Evolutionary conservation across 2,329 filamentous ascomycete species (phyloP).

Genomic region (Aspergillus ibericus): DNA sequence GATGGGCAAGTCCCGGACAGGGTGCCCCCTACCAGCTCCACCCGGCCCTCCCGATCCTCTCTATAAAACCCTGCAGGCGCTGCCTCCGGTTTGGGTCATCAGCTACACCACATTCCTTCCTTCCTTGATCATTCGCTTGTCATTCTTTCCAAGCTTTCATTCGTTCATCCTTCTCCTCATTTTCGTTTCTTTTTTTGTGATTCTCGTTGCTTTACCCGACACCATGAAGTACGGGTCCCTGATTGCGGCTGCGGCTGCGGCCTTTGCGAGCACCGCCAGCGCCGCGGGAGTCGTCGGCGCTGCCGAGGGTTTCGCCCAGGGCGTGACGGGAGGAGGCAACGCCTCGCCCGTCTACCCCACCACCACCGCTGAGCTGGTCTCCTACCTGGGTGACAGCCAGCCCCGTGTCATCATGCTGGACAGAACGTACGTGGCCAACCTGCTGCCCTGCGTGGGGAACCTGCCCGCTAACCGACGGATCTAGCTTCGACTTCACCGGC

Average conservation of each 20-base stretch:
- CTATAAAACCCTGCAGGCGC: background rate
- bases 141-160: background rate
- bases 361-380: conserved; percentile 57
- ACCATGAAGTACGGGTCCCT: conserved; percentile 17
- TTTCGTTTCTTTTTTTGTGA: background rate
- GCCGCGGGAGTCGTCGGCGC: conserved; percentile 27
- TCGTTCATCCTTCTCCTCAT: background rate
- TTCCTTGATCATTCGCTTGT: background rate
- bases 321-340: conserved; percentile 61
- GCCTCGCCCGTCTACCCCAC: conserved; percentile 56
- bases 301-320: conserved; percentile 52
- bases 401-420: conserved; percentile 57
- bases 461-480: background rate
- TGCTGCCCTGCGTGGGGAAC: too few relatives aligned
- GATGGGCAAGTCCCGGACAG: background rate
- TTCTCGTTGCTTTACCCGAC: background rate
- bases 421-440: conserved; percentile 12
- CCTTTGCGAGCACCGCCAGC: conserved; percentile 8
- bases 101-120: background rate
- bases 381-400: conserved; percentile 56
- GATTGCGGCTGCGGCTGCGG: conserved; percentile 9
- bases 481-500: conserved; percentile 19
- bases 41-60: background rate
- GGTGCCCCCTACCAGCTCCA: background rate
- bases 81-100: background rate